Conservation (phyloP, 2,329 filamentous ascomycete genomes). For the Aureobasidium melanogenum region DNA sequence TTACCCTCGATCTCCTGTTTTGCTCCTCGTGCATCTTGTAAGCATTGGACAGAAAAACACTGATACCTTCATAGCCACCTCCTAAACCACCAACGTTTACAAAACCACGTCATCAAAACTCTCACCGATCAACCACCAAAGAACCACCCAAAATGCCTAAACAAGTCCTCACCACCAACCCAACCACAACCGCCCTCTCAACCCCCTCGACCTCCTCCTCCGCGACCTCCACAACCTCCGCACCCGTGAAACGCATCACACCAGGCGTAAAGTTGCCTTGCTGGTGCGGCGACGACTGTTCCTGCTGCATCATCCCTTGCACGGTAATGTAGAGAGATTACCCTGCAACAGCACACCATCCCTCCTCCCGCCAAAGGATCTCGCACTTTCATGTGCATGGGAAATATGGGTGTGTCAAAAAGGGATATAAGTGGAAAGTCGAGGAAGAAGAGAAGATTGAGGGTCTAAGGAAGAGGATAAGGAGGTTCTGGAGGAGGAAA, state of each 20-base stretch:
- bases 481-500: neutral
- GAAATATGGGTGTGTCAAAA: neutral
- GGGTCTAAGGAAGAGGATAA: neutral
- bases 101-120: neutral
- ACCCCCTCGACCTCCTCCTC: neutral
- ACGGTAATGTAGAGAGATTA: slow-evolving; percentile 11
- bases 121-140: no score
- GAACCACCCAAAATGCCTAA: neutral
- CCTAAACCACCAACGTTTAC: neutral
- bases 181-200: neutral
- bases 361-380: neutral
- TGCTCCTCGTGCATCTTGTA: neutral
- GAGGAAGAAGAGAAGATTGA: neutral
- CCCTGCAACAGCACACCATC: neutral
- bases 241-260: neutral
- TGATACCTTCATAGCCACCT: neutral
- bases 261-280: slow-evolving; percentile 10
- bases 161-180: neutral
- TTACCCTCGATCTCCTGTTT: neutral
- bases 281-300: slow-evolving; percentile 14
- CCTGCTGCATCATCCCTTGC: slow-evolving; percentile 15
- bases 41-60: neutral
- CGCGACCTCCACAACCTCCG: neutral
- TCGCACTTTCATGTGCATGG: neutral
- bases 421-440: neutral